These are phyloP conservation scores for Cyclotella choctawhatcheeana DNA, from an alignment of 108 stramenopile genomes.

Conservation along the genomic window DNA sequence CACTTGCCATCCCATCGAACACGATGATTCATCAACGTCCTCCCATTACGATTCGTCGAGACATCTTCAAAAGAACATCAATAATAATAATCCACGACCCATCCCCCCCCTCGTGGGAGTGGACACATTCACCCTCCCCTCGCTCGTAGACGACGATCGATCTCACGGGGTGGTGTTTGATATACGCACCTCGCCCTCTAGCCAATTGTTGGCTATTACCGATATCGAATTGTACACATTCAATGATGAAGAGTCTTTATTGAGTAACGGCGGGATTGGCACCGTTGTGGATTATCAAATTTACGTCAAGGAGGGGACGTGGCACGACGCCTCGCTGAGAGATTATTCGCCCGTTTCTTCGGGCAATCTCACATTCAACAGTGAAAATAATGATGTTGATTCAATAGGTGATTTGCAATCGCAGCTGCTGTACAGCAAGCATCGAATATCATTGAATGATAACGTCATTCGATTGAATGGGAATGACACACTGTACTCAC, in stretches of 20 bases:
- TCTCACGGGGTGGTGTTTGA: constrained; percentile 19
- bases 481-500: constrained; percentile 7
- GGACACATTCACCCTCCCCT: neutral
- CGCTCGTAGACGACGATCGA: neutral
- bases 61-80: neutral
- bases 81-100: neutral
- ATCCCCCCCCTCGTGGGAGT: constrained; percentile 5
- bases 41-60: neutral
- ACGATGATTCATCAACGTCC: neutral
- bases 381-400: neutral
- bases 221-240: constrained; percentile 16
- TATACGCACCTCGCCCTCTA: neutral
- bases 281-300: constrained; percentile 9
- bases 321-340: constrained; percentile 16
- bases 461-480: constrained; percentile 15
- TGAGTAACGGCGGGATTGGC: neutral
- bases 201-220: neutral
- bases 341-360: neutral
- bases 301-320: constrained; percentile 8
- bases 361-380: constrained; percentile 1
- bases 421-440: neutral
- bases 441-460: neutral
- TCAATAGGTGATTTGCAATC: neutral
- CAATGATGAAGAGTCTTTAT: neutral
- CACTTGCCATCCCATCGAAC: neutral